A percentile compares a stretch with the other conserved stretches of the same genome.
Conservation (phyloP, 495 filamentous ascomycete species). For the Hypoxylon intermedium region DNA sequence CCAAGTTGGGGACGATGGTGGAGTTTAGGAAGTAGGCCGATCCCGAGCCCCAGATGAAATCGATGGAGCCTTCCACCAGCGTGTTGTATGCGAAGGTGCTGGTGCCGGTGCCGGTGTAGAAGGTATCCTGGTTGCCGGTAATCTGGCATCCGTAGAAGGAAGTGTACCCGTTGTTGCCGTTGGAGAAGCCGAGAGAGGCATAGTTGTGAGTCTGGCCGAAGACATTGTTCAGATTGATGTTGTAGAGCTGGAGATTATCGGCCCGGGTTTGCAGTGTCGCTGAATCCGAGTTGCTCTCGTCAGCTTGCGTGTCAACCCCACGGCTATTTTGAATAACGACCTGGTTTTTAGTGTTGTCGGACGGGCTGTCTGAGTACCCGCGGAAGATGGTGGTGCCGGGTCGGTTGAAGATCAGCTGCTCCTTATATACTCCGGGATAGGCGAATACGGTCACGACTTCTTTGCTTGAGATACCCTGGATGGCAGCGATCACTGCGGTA, state of each 20-base stretch:
- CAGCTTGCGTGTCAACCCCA: constrained; percentile 39
- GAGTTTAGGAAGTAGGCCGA: constrained; percentile 42
- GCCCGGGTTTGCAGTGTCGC: constrained; percentile 39
- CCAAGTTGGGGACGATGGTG: constrained; percentile 41
- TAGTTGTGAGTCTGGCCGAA: constrained; percentile 34
- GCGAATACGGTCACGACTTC: constrained; percentile 36
- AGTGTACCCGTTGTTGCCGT: constrained; percentile 37
- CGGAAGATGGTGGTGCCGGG: constrained; percentile 42
- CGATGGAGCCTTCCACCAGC: constrained; percentile 34
- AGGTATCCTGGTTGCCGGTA: constrained; percentile 37
- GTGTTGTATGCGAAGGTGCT: constrained; percentile 34
- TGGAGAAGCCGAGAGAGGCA: constrained; percentile 41
- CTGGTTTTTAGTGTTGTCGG: constrained; percentile 33
- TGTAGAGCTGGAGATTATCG: constrained; percentile 27
- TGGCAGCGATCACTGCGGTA: constrained; percentile 13
- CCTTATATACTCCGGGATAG: constrained; percentile 42
- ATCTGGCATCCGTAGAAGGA: constrained; percentile 36
- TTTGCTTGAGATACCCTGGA: constrained; percentile 14
- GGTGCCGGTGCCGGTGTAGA: constrained; percentile 24
- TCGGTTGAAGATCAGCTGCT: constrained; percentile 42
- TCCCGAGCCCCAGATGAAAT: constrained; percentile 43
- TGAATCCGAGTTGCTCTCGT: constrained; percentile 39
- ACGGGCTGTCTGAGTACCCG: constrained; percentile 37
- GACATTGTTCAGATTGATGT: constrained; percentile 36
- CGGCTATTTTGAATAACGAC: constrained; percentile 33